Conservation (phyloP, 2,329 filamentous ascomycete genomes). For the Alternaria hordeiaustralica region DNA sequence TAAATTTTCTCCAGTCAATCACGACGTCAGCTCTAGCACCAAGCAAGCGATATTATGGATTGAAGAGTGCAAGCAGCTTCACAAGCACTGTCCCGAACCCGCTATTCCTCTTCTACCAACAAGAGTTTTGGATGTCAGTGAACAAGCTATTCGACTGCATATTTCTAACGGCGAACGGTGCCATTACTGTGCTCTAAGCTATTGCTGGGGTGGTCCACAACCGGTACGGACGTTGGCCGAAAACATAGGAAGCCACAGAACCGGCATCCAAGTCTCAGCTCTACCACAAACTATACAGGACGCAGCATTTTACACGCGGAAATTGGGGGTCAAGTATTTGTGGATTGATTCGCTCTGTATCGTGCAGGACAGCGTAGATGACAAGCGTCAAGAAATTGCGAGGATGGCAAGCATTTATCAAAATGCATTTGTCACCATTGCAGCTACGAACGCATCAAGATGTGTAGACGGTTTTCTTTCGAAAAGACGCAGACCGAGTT, state of each 20-base stretch:
- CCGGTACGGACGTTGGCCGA: background rate
- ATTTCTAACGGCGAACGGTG: background rate
- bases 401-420: background rate
- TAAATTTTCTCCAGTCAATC: background rate
- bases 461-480: background rate
- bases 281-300: background rate
- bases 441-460: background rate
- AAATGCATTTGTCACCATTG: background rate
- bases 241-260: background rate
- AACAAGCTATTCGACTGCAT: background rate
- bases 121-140: background rate
- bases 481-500: background rate
- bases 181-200: background rate
- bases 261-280: background rate
- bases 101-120: background rate
- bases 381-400: background rate
- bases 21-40: background rate
- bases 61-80: background rate
- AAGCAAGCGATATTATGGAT: background rate
- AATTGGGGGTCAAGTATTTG: background rate
- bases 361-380: background rate
- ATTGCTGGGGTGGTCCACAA: background rate
- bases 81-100: background rate
- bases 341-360: background rate
- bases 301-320: background rate